Evolutionary conservation across 2,329 filamentous ascomycete species (phyloP), one percentile per base, ranked within the genome.

Genomic region (Neobulgaria alba): DNA sequence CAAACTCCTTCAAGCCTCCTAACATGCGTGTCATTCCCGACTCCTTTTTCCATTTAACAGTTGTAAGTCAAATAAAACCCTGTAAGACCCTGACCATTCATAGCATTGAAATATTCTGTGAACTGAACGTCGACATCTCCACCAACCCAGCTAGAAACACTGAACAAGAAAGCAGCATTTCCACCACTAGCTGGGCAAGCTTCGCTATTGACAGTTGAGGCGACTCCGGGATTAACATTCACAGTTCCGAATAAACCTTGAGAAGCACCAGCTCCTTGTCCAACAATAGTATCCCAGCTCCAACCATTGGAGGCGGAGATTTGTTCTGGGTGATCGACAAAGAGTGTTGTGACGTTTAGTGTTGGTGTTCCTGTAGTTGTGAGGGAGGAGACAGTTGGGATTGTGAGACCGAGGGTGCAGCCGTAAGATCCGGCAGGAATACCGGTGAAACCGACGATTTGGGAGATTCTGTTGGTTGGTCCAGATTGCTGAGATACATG

Each of bases 221-320:
- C 41, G 20, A 36, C 26, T 20, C 46, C 46, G 3, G 39, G 15
- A 9, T 16, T 26, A 10, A 48, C 21, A 10, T 17, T 47, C 0
- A 46, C 37, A 2, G 47, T 48, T 4, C 47, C 51, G 29, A 51
- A 52, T 5, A 81, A 72, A 7, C 77, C 77, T 15, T 26, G 23
- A 26, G 7, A 7, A 7, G 12, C 23, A 7, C 12, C 23, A 26
- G 7, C 23, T 7, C 23, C 23, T n/a, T n/a, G n/a, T 12, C 23
- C 23, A 26, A 26, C 23, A 26, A 26, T 12, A 3, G 35, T 42
- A 10, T 39, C 36, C 47, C 49, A 48, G 12, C 20, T 30, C 18
- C 34, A 42, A 10, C 39, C 26, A 30, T 48, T 45, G 2, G 41
- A 30, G 19, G 39, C 44, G 4, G n/a, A 5, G 30, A 48, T 44